phyloP scores from a whole-genome alignment of 306 rosid genomes.

The Aeschynomene evenia region DNA sequence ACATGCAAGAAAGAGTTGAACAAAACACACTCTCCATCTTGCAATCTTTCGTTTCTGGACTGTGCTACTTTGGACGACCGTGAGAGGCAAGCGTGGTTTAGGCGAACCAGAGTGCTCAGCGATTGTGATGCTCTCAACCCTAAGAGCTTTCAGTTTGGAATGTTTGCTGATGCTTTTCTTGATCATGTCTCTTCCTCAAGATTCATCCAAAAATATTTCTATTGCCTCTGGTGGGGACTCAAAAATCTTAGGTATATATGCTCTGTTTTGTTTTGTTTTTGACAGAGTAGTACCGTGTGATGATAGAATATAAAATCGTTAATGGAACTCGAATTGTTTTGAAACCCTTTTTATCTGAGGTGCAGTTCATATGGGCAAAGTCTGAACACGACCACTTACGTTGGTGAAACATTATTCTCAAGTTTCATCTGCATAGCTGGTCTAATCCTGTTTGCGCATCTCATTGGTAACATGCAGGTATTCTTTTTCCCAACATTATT shows the following conservation, averaged over 20 bases:
- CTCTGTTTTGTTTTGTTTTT: not conserved
- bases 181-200: conserved; percentile 56
- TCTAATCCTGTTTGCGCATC: conserved; percentile 79
- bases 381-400: conserved; percentile 47
- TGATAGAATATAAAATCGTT: no score
- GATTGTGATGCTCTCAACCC: conserved; percentile 58
- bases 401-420: conserved; percentile 59
- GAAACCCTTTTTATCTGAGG: not conserved
- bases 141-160: conserved; percentile 66
- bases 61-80: conserved; percentile 31
- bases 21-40: conserved; percentile 70
- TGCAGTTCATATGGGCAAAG: conserved; percentile 83
- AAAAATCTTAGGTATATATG: conserved; percentile 64
- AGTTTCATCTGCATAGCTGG: conserved; percentile 68
- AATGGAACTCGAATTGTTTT: no score
- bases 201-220: conserved; percentile 67
- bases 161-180: conserved; percentile 78
- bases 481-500: not conserved
- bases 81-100: conserved; percentile 57
- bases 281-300: no score
- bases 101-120: conserved; percentile 38
- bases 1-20: conserved; percentile 59
- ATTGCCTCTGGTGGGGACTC: conserved; percentile 97
- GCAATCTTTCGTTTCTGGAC: conserved; percentile 54
- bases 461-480: conserved; percentile 95